Base-by-base conservation (phyloP, 2,329 filamentous ascomycete species). In the Aspergillus uvarum region DNA sequence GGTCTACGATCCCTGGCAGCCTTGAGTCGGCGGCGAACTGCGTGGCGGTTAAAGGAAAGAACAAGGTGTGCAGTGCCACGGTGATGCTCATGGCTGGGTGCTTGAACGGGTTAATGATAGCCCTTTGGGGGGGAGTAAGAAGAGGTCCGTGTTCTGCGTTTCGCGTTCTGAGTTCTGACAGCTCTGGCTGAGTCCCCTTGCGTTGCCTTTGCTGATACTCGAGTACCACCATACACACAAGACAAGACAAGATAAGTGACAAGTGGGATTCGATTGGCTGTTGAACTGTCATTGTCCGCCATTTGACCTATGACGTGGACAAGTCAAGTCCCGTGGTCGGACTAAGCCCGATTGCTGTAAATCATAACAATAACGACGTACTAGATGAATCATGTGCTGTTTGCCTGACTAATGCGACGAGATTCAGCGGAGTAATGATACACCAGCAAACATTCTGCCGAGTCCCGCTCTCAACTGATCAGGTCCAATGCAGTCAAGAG, bases 121-220 rank as follows among this genome's bases (percentile, higher is more conserved):
- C 19, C 26, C 42, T 29, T 16, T 38, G 52, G 42, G 6, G 6
- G 16, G 16, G 7, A 16, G 38, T 16, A 6, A 44, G 38, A n/a
- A 8, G 16, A 19, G 38, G 52, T 47, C 52, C 52, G 52, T 54
- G 52, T 54, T 47, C 32, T 35, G 32, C 11, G 32, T 35, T 35
- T 29, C 52, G 52, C 47, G 52, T 54, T 47, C 14, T 26, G 26
- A 44, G 29, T 44, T 54, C 52, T 54, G 52, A 54, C 52, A 54
- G 52, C 52, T 54, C 52, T 54, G 52, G 24, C 26, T 54, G 52
- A 14, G 44, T 47, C 52, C 52, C 52, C 52, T 54, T 54, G 52
- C 52, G 19, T 47, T 26, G n/a, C 22, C 26, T 54, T 54, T 47
- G 44, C 42, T 29, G 26, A 29, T 29, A 29, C 26, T 29, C 26